Percentiles rank a stretch among this genome's conserved stretches.
Conservation (phyloP, 345 rosid species). For the Triadica sebifera region DNA sequence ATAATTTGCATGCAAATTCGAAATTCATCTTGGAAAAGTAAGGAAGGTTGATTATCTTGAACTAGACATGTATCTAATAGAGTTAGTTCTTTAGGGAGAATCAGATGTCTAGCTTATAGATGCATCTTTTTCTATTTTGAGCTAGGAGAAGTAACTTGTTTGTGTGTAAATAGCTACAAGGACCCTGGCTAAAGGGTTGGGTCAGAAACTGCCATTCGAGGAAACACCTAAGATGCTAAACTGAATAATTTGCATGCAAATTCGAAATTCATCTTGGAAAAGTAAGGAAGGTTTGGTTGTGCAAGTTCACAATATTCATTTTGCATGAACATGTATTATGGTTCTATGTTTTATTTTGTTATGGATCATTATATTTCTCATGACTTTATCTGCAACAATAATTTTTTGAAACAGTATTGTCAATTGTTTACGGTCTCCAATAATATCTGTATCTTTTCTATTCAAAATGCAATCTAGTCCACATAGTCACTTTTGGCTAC, state of each 20-base stretch:
- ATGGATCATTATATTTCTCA: neutral
- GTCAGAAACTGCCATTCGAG: neutral
- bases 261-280: neutral
- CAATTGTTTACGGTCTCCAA: neutral
- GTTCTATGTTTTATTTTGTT: neutral
- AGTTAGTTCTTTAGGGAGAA: neutral
- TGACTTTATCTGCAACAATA: neutral
- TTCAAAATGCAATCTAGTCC: neutral
- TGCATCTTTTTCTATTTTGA: neutral
- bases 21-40: neutral
- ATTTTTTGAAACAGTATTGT: neutral
- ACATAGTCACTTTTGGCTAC: constrained; percentile 26
- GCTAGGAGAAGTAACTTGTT: neutral
- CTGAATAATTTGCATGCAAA: neutral
- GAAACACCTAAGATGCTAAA: neutral
- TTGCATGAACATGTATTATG: neutral
- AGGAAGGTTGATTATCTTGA: neutral
- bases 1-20: neutral
- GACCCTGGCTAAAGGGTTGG: neutral
- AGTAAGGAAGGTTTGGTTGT: neutral
- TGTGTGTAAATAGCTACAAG: neutral
- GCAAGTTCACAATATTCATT: neutral
- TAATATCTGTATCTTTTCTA: constrained; percentile 19
- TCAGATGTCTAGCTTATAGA: neutral
- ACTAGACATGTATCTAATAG: neutral